Evolutionary conservation across 2,329 filamentous ascomycete genomes (phyloP).

Genomic region (Raffaelea albimanens): DNA sequence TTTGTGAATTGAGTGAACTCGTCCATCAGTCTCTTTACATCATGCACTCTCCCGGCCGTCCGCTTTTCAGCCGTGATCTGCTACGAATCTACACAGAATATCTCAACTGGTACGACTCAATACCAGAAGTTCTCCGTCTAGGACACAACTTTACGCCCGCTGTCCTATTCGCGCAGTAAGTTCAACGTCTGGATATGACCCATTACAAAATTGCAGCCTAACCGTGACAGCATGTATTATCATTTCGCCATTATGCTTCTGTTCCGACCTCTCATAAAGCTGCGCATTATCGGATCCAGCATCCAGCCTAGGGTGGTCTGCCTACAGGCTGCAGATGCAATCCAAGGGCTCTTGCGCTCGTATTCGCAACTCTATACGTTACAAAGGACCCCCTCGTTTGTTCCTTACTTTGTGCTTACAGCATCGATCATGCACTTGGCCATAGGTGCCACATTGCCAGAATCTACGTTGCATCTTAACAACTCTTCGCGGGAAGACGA

Average conservation of each 20-base stretch:
- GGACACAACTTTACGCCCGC: conserved; percentile 64
- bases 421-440: conserved; percentile 52
- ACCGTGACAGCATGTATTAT: conserved; percentile 52
- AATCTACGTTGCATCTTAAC: too few relatives aligned
- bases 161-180: conserved; percentile 66
- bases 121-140: conserved; percentile 55
- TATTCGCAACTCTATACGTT: conserved; percentile 51
- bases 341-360: conserved; percentile 44
- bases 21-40: conserved; percentile 63
- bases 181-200: too few relatives aligned
- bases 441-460: conserved; percentile 32
- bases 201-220: too few relatives aligned
- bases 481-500: background rate
- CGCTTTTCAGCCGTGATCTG: conserved; percentile 54
- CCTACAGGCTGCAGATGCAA: conserved; percentile 49
- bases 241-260: conserved; percentile 63
- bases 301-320: conserved; percentile 58
- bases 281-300: conserved; percentile 52
- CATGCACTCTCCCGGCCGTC: conserved; percentile 60
- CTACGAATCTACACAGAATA: conserved; percentile 59
- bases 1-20: conserved; percentile 64
- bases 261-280: conserved; percentile 62
- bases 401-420: conserved; percentile 53
- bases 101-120: conserved; percentile 59
- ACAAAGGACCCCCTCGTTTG: conserved; percentile 49